Conservation (phyloP, 2,329 filamentous ascomycete species). For the Diaporthe sp. region DNA sequence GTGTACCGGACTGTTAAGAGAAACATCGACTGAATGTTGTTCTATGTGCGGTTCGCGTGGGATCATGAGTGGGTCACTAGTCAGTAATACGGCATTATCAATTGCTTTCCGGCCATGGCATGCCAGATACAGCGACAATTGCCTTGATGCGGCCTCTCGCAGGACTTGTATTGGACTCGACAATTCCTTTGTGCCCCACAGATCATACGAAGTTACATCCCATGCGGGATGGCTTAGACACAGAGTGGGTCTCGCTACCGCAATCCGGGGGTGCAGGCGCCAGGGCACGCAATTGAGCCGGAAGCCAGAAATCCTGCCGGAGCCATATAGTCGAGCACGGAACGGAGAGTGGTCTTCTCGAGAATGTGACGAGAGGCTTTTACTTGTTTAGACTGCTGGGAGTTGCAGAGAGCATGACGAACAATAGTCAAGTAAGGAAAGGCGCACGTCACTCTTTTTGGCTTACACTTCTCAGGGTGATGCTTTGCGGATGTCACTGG, state of each 20-base stretch:
- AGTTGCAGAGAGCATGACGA: too few species aligned
- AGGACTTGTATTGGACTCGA: too few species aligned
- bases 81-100: neutral
- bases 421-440: too few species aligned
- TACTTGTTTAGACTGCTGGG: neutral
- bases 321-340: neutral
- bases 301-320: neutral
- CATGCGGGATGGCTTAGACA: slow-evolving; percentile 9
- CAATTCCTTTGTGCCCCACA: neutral
- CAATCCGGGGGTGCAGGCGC: neutral
- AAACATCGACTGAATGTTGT: neutral
- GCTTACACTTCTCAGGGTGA: too few species aligned
- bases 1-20: neutral
- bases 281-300: slow-evolving; percentile 15
- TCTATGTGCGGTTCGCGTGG: slow-evolving; percentile 12
- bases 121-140: slow-evolving; percentile 5
- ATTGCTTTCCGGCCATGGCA: neutral
- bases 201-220: slow-evolving; percentile 9
- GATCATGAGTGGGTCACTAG: neutral
- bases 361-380: neutral
- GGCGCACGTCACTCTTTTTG: too few species aligned
- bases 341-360: neutral
- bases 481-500: too few species aligned
- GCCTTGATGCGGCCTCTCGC: slow-evolving; percentile 6
- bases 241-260: slow-evolving; percentile 21